Base-by-base conservation (phyloP, 345 rosid genomes). In the Schrenkiella parvula region DNA sequence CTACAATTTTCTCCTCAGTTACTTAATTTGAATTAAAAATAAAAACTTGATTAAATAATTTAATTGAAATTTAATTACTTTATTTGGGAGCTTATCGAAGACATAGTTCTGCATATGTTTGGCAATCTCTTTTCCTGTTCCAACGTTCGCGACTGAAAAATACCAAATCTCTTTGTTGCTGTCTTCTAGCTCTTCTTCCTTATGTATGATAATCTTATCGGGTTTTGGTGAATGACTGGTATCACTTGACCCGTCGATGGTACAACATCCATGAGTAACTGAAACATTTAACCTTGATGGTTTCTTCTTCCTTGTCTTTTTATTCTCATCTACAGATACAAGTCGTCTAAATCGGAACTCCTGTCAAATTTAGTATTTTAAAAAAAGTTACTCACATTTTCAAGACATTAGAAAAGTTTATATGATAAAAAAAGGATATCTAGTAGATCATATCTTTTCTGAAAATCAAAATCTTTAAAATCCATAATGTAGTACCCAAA, bases 81-180 rank as follows among this genome's bases (percentile, higher is more conserved):
- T 76, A 38, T 79, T 70, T 3, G 59, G 57, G 25, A 78, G 81
- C 50, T 72, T 83, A 53, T 79, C 76, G 60, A 88, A 83, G 32
- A 90, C 71, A 83, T 87, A 86, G 60, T 84, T 82, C 31, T 91
- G 95, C 55, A 91, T 61, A 44, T 80, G 81, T 53, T 83, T 84
- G 64, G 81, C 52, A 50, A 86, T 72, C 37, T 77, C 81, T 57
- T 86, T 84, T 6, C 92, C 88, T 26, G 78, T 72, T 41, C 50
- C 75, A 31, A 73, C 64, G 72, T 86, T 84, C 0, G 78, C 87
- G 14, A 86, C 80, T 46, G 88, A 93, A n/a, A 89, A 91, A 7
- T 84, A 68, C 91, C 97, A 87, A 54, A 88, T 7, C 78, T 87
- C 95, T 70, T 57, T 83, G 85, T 58, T 87, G 88, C 78, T 89